phyloP scores from a whole-genome alignment of 129 eudicot genomes.

The Centaurea solstitialis region DNA sequence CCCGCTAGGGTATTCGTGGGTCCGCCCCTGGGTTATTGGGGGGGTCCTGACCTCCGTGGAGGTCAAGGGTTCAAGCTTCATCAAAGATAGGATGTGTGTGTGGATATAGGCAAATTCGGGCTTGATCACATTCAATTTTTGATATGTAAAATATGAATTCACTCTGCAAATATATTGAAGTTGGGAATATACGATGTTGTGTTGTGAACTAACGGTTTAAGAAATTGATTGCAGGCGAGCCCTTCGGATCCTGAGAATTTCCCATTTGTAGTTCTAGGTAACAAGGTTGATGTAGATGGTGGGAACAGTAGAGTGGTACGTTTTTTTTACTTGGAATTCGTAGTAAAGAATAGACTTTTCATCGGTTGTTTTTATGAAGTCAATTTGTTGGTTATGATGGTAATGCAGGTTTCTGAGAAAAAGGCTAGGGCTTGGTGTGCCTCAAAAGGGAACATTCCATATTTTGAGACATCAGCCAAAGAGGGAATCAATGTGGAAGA shows the following conservation, averaged over 20 bases:
- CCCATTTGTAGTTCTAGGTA: conserved; percentile 91
- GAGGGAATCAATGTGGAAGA: conserved; percentile 96
- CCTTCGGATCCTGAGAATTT: conserved; percentile 97
- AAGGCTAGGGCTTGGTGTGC: conserved; percentile 99
- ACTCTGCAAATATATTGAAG: not conserved
- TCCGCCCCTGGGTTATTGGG: not conserved
- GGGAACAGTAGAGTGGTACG: conserved; percentile 94
- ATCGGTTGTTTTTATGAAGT: not conserved
- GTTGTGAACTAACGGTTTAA: conserved; percentile 18
- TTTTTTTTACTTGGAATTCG: not conserved
- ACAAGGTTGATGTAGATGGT: conserved; percentile 90
- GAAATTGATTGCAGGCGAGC: conserved; percentile 75
- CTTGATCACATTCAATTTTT: not conserved
- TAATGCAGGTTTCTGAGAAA: conserved; percentile 89
- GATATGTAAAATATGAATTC: not conserved
- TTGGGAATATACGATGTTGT: not conserved
- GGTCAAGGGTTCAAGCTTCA: not conserved
- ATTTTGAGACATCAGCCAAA: conserved; percentile 97
- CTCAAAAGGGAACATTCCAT: conserved; percentile 92
- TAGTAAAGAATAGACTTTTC: not conserved
- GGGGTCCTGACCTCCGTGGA: not conserved
- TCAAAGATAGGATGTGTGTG: not conserved
- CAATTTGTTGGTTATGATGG: not conserved
- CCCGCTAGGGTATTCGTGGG: no score
- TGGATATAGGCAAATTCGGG: not conserved